phyloP scores from a whole-genome alignment of 1,139 yeast species.

The Protomyces inundatus region DNA sequence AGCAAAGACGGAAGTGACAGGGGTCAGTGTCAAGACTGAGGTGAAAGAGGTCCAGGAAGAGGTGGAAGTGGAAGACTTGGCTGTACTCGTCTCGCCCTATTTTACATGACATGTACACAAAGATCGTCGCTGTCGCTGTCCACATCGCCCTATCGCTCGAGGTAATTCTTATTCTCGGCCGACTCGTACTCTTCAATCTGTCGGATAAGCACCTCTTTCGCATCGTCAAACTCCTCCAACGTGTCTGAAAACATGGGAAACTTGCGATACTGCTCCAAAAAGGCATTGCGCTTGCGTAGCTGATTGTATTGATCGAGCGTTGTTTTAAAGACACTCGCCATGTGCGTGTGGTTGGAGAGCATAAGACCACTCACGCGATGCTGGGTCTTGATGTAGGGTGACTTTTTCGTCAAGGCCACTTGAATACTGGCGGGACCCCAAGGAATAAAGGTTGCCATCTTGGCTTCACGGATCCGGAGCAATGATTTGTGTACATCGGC shows the following conservation, averaged over 20 bases:
- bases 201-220: slow-evolving; percentile 64
- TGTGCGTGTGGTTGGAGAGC: slow-evolving; percentile 34
- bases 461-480: slow-evolving; percentile 67
- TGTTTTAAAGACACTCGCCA: slow-evolving; percentile 46
- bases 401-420: slow-evolving; percentile 67
- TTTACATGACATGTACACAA: not conserved
- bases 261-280: slow-evolving; percentile 68
- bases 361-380: slow-evolving; percentile 35
- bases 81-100: not conserved
- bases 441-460: slow-evolving; percentile 65
- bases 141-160: not conserved
- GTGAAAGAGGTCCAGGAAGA: not conserved
- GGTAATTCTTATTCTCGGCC: slow-evolving; percentile 53
- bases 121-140: not conserved
- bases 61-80: not conserved
- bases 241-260: slow-evolving; percentile 54
- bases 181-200: slow-evolving; percentile 68
- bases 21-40: slow-evolving; percentile 6
- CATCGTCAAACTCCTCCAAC: slow-evolving; percentile 70
- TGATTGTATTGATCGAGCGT: slow-evolving; percentile 74
- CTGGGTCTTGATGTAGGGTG: slow-evolving; percentile 49
- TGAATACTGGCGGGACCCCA: slow-evolving; percentile 82
- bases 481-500: slow-evolving; percentile 75
- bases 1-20: not conserved
- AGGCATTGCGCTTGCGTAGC: slow-evolving; percentile 75